These are phyloP conservation scores for Wickerhamomyces sp. DNA, from an alignment of 1,139 yeast species.

Conservation along the genomic window DNA sequence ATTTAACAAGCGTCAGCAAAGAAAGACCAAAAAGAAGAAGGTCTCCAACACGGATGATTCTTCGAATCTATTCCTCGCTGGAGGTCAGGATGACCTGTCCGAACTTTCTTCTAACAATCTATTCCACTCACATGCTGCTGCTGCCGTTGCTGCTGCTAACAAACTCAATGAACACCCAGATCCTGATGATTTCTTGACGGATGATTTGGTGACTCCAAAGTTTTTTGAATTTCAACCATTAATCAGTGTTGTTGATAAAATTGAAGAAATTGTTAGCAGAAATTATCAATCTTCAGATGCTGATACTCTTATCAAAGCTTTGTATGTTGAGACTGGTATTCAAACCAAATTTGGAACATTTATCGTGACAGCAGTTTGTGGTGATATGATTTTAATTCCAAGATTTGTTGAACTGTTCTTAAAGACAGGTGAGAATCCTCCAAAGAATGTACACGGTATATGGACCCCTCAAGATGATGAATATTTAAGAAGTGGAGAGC, in stretches of 20 bases:
- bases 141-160: conserved; percentile 20
- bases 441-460: conserved; percentile 39
- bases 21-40: conserved; percentile 12
- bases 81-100: conserved; percentile 9
- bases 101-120: conserved; percentile 9
- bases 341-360: conserved; percentile 40
- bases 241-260: conserved; percentile 27
- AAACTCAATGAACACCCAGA: conserved; percentile 6
- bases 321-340: conserved; percentile 40
- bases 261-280: conserved; percentile 36
- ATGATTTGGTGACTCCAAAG: conserved; percentile 22
- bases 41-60: conserved; percentile 5
- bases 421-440: conserved; percentile 38
- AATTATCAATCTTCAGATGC: conserved; percentile 39
- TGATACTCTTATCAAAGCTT: conserved; percentile 37
- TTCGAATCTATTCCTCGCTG: conserved; percentile 12
- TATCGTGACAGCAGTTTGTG: conserved; percentile 44
- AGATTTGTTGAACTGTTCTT: conserved; percentile 40
- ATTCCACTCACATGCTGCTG: conserved; percentile 19
- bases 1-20: conserved; percentile 7
- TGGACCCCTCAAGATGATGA: conserved; percentile 47
- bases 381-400: conserved; percentile 41
- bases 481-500: conserved; percentile 26
- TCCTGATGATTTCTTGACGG: conserved; percentile 19
- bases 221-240: conserved; percentile 23